Base-by-base conservation (phyloP, 2,329 filamentous ascomycete species). In the Exophiala aquamarina region DNA sequence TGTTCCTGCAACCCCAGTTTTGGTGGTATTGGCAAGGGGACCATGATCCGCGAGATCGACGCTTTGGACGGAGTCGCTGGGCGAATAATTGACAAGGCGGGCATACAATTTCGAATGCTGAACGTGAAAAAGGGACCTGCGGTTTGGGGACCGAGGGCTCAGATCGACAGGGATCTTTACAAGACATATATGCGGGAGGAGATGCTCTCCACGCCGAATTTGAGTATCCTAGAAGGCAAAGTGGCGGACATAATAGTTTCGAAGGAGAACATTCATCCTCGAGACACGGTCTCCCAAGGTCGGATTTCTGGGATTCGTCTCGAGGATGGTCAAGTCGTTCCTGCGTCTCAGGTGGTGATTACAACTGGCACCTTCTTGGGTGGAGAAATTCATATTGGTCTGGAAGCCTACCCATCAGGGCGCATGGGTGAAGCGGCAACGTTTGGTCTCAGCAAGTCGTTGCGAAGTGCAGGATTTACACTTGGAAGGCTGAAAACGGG, bases 1-100 rank as follows among this genome's bases (percentile, higher is more conserved):
- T 97, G 92, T 71, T 96, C 91, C 28, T 97, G 92, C 72, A 97
- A 97, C 66, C 92, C 92, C 2, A 95, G 89, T 55, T 95, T 98
- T 63, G 93, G 93, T 31, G 93, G 93, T n/a, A 97, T 98, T 59
- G 93, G 93, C 35, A 98, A 98, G 66, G 93, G 93, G 13, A 97
- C 89, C 8, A 96, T 98, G 74, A 75, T 98, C 41, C 84, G 92
- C 33, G 93, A 98, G 69, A 85, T 98, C 23, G 93, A 98, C 71
- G 93, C 93, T 0, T 76, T 98, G 50, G 93, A 97, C 63, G 93
- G 93, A 0, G 74, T 98, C 15, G 86, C 90, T 0, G 91, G 89
- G 0, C 81, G 89, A 28, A 85, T 96, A 17, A 89, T 95, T 49
- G 93, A 98, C 70, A 92, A 93, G 66, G 87, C 93, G 3, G 93